Conservation (phyloP, 202 grass and related monocot genomes). For the Alloteropsis angusta region DNA sequence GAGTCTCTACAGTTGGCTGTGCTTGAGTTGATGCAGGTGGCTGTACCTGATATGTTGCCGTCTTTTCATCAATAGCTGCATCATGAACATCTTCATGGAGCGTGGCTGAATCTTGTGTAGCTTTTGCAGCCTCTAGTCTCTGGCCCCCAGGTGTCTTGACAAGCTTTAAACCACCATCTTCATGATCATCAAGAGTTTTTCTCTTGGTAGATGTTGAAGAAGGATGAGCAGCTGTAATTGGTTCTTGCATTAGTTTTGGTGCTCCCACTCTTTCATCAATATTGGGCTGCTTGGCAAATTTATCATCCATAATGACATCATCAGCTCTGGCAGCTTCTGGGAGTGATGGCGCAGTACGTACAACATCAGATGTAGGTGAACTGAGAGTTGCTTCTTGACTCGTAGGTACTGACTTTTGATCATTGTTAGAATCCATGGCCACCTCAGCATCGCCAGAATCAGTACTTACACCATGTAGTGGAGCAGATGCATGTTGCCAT, state of each 20-base stretch:
- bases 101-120: background rate
- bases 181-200: constrained; percentile 5
- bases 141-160: background rate
- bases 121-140: background rate
- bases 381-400: constrained; percentile 5
- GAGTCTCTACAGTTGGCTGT: background rate
- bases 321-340: background rate
- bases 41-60: background rate
- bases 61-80: background rate
- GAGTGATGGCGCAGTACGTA: background rate
- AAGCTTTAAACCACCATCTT: background rate
- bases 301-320: background rate
- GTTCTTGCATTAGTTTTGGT: constrained; percentile 22
- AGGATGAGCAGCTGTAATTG: background rate
- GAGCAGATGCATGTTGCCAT: background rate
- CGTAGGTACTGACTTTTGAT: constrained; percentile 17
- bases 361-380: constrained; percentile 5
- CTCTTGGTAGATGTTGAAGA: constrained; percentile 2
- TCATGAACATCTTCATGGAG: background rate
- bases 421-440: background rate
- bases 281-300: background rate
- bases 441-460: constrained; percentile 11
- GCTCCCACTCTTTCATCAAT: background rate
- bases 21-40: constrained; percentile 6
- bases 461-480: constrained; percentile 10